phyloP scores from a whole-genome alignment of 805 yeast species.

The Komagataella pseudopastoris region DNA sequence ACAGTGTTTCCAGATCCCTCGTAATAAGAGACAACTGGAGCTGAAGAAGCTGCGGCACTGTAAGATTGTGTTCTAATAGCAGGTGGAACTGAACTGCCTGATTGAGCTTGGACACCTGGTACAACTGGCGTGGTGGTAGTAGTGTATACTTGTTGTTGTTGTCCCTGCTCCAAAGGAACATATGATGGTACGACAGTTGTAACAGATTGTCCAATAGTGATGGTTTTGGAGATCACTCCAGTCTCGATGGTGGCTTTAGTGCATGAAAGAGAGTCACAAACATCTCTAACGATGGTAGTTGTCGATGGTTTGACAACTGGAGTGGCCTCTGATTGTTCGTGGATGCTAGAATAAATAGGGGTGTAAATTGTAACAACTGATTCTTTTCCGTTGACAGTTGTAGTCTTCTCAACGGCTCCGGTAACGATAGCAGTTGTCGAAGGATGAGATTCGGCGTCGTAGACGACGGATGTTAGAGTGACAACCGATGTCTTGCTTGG shows the following conservation, averaged over 20 bases:
- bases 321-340: neutral
- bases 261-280: neutral
- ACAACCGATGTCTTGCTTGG: neutral
- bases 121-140: neutral
- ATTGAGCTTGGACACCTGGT: neutral
- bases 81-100: neutral
- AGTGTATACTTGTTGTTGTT: neutral
- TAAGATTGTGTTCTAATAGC: neutral
- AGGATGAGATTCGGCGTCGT: slow-evolving; percentile 1
- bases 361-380: slow-evolving; percentile 23
- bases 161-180: neutral
- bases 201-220: neutral
- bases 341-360: slow-evolving; percentile 6
- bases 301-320: neutral
- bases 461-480: neutral
- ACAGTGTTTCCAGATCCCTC: neutral
- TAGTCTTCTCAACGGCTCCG: slow-evolving; percentile 6
- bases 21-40: neutral
- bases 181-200: neutral
- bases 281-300: neutral
- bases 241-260: neutral
- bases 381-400: slow-evolving; percentile 15
- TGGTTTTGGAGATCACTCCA: neutral
- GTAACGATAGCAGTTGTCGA: slow-evolving; percentile 6
- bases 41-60: neutral